Evolutionary conservation across 495 filamentous ascomycete genomes (phyloP).

Genomic region (Tuber aestivum): DNA sequence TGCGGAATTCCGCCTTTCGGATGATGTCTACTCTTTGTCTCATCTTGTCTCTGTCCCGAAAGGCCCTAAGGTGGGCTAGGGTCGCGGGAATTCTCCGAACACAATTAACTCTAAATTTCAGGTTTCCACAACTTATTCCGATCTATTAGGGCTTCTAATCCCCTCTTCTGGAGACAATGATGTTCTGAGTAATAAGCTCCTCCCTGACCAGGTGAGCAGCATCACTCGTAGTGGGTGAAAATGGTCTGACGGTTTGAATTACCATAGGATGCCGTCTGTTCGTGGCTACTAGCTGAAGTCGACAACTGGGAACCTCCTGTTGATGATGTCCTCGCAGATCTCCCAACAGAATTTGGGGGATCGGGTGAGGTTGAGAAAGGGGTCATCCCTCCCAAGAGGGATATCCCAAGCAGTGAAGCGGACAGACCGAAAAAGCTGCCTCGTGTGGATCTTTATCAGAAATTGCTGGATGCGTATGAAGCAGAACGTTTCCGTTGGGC

Average conservation of each 20-base stretch:
- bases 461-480: not conserved
- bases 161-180: not conserved
- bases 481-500: not conserved
- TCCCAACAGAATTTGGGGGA: not conserved
- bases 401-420: not conserved
- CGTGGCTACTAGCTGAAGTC: not conserved
- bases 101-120: not conserved
- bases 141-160: not conserved
- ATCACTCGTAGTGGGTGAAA: not conserved
- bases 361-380: not conserved
- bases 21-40: not conserved
- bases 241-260: not conserved
- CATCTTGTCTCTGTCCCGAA: not conserved
- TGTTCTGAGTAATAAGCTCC: not conserved
- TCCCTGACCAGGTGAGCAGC: not conserved
- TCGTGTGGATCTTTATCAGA: not conserved
- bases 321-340: not conserved
- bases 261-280: not conserved
- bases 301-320: not conserved
- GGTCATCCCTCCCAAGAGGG: not conserved
- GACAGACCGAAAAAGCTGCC: not conserved
- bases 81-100: not conserved
- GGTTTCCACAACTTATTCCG: not conserved
- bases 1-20: not conserved
- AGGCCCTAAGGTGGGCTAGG: not conserved